Conservation (phyloP, 2,329 filamentous ascomycete species). For the Nemania abortiva region DNA sequence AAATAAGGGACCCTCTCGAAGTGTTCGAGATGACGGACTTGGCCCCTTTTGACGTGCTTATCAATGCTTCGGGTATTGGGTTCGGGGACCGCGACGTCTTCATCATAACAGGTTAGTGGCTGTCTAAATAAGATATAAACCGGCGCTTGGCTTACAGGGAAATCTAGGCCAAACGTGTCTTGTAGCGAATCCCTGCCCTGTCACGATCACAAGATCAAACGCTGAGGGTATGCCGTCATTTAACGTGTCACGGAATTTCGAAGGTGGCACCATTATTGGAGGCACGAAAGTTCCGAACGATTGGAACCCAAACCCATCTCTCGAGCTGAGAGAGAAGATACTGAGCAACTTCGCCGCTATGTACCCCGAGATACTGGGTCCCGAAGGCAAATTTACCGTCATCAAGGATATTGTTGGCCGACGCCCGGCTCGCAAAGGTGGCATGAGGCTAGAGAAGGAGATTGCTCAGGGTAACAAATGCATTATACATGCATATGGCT, state of each 20-base stretch:
- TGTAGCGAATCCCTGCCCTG: constrained; percentile 53
- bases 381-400: constrained; percentile 50
- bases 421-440: constrained; percentile 59
- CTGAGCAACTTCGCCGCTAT: constrained; percentile 54
- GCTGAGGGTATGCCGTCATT: constrained; percentile 73
- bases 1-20: constrained; percentile 55
- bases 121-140: background rate
- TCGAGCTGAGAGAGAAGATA: constrained; percentile 60
- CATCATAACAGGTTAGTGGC: constrained; percentile 56
- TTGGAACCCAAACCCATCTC: constrained; percentile 64
- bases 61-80: constrained; percentile 62
- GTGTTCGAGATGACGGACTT: constrained; percentile 53
- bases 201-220: constrained; percentile 69
- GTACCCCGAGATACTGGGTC: constrained; percentile 47
- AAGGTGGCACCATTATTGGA: constrained; percentile 74
- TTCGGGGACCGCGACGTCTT: constrained; percentile 59
- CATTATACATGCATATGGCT: constrained; percentile 69
- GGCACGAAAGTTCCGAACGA: constrained; percentile 73
- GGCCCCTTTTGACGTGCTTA: constrained; percentile 51
- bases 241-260: constrained; percentile 69
- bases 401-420: constrained; percentile 60
- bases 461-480: constrained; percentile 45
- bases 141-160: constrained; percentile 42
- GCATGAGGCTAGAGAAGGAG: constrained; percentile 67
- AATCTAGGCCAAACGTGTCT: constrained; percentile 59